Conservation (phyloP, 2,329 filamentous ascomycete species). For the Microdochium paspali region DNA sequence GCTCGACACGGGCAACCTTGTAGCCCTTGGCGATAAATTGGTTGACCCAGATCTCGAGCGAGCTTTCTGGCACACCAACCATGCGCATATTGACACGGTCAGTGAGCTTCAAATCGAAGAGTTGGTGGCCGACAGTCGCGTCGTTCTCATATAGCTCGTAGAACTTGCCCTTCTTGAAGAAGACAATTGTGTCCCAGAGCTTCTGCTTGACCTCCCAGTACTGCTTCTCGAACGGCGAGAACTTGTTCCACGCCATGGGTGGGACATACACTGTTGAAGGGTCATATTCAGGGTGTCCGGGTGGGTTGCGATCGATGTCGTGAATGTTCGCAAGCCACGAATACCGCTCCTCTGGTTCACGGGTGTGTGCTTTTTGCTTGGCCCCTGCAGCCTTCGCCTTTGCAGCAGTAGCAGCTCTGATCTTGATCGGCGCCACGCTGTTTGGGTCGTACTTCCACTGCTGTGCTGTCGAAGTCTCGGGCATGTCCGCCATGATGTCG, state of each 20-base stretch:
- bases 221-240: slow-evolving; percentile 93
- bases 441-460: slow-evolving; percentile 66
- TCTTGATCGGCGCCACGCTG: slow-evolving; percentile 24
- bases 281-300: slow-evolving; percentile 80
- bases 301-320: slow-evolving; percentile 75
- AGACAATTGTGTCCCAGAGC: slow-evolving; percentile 93
- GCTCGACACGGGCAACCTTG: slow-evolving; percentile 94
- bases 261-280: slow-evolving; percentile 87
- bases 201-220: slow-evolving; percentile 99
- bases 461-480: slow-evolving; percentile 62
- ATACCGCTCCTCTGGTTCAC: slow-evolving; percentile 79
- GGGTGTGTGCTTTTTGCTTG: slow-evolving; percentile 65
- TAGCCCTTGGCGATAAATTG: slow-evolving; percentile 97
- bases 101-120: slow-evolving; percentile 96
- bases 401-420: slow-evolving; percentile 9
- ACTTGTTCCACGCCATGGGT: slow-evolving; percentile 66
- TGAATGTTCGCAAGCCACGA: slow-evolving; percentile 79
- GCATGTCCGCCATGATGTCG: slow-evolving; percentile 42
- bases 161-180: slow-evolving; percentile 99
- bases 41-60: slow-evolving; percentile 93
- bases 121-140: slow-evolving; percentile 88
- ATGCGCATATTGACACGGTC: slow-evolving; percentile 99
- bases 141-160: slow-evolving; percentile 98
- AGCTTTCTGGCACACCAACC: slow-evolving; percentile 95
- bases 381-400: slow-evolving; percentile 20